phyloP scores from a whole-genome alignment of 1,139 yeast species.

The Pneumocystis oryctolagi region DNA sequence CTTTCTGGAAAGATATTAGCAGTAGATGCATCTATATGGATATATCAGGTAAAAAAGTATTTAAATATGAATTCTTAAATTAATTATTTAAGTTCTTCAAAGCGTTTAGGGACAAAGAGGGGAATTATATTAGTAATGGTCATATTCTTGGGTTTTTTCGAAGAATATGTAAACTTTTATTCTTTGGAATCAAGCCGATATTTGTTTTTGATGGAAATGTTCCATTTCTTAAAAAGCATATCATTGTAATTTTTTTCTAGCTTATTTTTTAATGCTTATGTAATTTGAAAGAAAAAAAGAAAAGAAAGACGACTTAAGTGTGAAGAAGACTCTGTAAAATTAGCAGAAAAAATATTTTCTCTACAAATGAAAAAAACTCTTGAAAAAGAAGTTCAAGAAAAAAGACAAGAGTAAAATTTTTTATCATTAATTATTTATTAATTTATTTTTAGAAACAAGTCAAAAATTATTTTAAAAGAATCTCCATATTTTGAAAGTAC shows the following conservation, averaged over 20 bases:
- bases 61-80: neutral
- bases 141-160: conserved; percentile 91
- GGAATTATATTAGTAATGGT: conserved; percentile 60
- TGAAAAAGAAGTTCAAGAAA: conserved; percentile 18
- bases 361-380: conserved; percentile 55
- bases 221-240: conserved; percentile 64
- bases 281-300: conserved; percentile 34
- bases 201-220: conserved; percentile 98
- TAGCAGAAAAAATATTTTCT: conserved; percentile 72
- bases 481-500: neutral
- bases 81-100: conserved; percentile 40
- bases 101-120: conserved; percentile 81
- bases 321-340: conserved; percentile 49
- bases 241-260: conserved; percentile 30
- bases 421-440: neutral
- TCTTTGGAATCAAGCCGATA: conserved; percentile 78
- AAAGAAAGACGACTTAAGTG: conserved; percentile 56
- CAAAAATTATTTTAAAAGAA: neutral
- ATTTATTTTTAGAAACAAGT: neutral
- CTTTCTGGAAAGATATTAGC: conserved; percentile 56
- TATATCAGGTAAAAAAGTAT: conserved; percentile 42
- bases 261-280: neutral
- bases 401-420: conserved; percentile 16
- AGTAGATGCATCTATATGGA: conserved; percentile 98
- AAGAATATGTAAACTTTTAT: conserved; percentile 77